Evolutionary conservation across 1,139 yeast genomes (phyloP).

Genomic region (Saccharomyces pastorianus): DNA sequence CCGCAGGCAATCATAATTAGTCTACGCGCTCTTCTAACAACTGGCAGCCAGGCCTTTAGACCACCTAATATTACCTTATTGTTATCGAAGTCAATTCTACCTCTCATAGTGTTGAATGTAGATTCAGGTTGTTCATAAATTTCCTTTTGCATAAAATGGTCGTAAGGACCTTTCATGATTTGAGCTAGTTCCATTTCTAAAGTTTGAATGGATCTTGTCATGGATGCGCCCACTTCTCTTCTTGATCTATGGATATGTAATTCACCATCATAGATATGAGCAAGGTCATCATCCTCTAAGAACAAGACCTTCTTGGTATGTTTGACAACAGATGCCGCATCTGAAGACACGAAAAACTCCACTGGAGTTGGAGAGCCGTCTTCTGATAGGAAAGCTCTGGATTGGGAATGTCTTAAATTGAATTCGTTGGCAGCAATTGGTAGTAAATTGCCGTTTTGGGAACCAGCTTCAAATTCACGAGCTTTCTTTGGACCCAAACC

Average conservation of each 20-base stretch:
- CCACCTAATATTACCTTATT: conserved; percentile 82
- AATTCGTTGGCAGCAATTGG: conserved; percentile 42
- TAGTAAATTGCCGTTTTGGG: conserved; percentile 31
- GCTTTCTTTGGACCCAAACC: conserved; percentile 7
- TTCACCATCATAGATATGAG: conserved; percentile 96
- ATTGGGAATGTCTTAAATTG: conserved; percentile 74
- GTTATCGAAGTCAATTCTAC: conserved; percentile 89
- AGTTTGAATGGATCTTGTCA: conserved; percentile 92
- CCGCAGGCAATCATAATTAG: conserved; percentile 99
- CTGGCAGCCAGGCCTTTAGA: conserved; percentile 71
- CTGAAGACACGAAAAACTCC: conserved; percentile 93
- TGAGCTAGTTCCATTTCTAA: conserved; percentile 94
- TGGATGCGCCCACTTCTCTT: conserved; percentile 81
- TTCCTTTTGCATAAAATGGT: conserved; percentile 98
- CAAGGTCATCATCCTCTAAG: conserved; percentile 97
- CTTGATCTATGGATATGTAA: conserved; percentile 95
- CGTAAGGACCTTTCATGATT: conserved; percentile 95
- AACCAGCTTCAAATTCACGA: conserved; percentile 27
- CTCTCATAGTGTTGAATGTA: conserved; percentile 97
- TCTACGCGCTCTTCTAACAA: conserved; percentile 91
- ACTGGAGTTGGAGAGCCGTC: conserved; percentile 91
- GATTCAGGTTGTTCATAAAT: conserved; percentile 98
- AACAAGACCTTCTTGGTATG: conserved; percentile 95
- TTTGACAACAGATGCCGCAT: conserved; percentile 92
- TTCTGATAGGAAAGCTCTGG: conserved; percentile 85